Evolutionary conservation across 1,284 basidiomycete genomes (phyloP).

Genomic region (Athelia sp.): DNA sequence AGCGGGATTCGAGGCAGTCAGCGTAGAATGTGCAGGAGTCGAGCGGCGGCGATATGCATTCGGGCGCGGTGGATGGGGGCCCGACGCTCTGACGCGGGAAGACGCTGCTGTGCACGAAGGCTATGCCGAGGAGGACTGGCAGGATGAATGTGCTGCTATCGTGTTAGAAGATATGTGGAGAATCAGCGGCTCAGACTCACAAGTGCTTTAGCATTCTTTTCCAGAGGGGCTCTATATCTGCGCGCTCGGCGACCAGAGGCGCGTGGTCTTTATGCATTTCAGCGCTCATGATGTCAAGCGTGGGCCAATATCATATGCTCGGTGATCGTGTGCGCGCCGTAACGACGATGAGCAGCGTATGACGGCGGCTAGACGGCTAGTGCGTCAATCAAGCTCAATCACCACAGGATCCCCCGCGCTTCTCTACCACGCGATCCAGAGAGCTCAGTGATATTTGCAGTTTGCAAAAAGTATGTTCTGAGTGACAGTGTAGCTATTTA

Average conservation of each 20-base stretch:
- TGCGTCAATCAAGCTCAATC: no score
- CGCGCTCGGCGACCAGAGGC: neutral
- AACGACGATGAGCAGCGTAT: no score
- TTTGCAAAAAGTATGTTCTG: no score
- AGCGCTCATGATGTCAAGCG: no score
- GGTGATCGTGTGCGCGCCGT: no score
- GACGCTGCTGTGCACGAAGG: conserved; percentile 5
- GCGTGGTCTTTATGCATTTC: no score
- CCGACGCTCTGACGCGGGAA: conserved; percentile 2
- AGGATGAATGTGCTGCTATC: neutral
- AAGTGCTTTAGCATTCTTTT: neutral
- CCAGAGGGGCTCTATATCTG: neutral
- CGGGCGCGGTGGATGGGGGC: neutral
- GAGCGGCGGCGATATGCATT: conserved; percentile 29
- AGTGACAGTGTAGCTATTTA: no score
- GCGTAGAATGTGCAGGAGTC: conserved; percentile 39
- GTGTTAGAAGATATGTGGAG: neutral
- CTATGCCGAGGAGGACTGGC: conserved; percentile 1
- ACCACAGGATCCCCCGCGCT: no score
- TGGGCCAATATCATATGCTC: no score
- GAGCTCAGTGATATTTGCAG: no score
- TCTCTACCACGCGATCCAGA: no score
- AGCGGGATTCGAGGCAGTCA: conserved; percentile 36
- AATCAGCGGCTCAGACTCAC: neutral
- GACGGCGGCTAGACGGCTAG: no score